These are phyloP conservation scores for Barnettozyma siamensis DNA, from an alignment of 805 yeast species.

Conservation along the genomic window DNA sequence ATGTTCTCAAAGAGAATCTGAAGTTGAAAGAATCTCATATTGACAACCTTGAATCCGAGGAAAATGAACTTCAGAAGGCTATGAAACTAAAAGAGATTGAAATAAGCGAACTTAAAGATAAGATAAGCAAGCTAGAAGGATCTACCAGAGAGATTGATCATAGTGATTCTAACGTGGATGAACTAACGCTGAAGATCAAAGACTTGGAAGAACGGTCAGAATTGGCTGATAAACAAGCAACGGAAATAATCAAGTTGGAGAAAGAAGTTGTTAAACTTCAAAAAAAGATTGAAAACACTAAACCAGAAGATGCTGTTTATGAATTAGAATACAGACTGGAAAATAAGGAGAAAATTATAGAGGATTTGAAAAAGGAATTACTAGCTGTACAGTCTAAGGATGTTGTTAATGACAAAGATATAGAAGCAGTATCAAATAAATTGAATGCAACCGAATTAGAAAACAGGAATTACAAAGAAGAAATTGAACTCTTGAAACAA, in stretches of 20 bases:
- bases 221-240: neutral
- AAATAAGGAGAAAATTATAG: constrained; percentile 17
- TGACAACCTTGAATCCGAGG: neutral
- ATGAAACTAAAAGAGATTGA: constrained; percentile 3
- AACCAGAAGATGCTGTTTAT: constrained; percentile 14
- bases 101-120: neutral
- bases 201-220: neutral
- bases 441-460: neutral
- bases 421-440: neutral
- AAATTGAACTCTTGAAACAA: neutral
- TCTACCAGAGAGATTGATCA: neutral
- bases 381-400: neutral
- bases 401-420: neutral
- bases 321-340: constrained; percentile 17
- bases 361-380: constrained; percentile 12
- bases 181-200: constrained; percentile 6
- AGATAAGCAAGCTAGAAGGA: neutral
- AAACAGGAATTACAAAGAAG: neutral
- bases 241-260: neutral
- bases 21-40: constrained; percentile 25
- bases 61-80: neutral
- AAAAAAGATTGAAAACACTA: constrained; percentile 6
- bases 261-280: constrained; percentile 4
- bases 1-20: constrained; percentile 22
- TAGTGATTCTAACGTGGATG: neutral